Conservation (phyloP, 225 moss, liverwort and hornwort species). For the Rhytidiadelphus loreus region DNA sequence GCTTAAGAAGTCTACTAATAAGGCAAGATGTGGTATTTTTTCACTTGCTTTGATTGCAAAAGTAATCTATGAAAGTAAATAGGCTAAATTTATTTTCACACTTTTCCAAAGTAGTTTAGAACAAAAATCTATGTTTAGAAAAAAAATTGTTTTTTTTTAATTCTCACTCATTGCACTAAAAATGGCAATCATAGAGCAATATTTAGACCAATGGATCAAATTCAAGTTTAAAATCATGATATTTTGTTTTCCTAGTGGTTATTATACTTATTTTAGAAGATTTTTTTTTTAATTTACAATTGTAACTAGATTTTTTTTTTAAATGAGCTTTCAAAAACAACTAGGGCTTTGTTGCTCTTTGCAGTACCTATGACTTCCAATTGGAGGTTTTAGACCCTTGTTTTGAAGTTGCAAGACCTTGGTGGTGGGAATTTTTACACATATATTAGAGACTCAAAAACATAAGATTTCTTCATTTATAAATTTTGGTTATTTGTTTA, state of each 20-base stretch:
- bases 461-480: background rate
- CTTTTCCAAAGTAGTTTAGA: background rate
- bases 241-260: background rate
- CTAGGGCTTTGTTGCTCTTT: fast-evolving
- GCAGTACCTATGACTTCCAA: fast-evolving
- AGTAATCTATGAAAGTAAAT: background rate
- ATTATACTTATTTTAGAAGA: no score
- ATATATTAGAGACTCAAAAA: background rate
- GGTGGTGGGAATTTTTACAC: background rate
- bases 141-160: background rate
- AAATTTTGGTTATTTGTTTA: background rate
- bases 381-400: fast-evolving
- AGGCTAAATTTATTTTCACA: background rate
- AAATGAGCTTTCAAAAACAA: background rate
- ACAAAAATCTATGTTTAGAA: background rate
- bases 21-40: background rate
- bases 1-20: fast-evolving
- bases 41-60: background rate
- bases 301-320: fast-evolving
- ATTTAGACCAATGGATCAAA: background rate
- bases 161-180: background rate
- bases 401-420: fast-evolving
- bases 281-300: background rate
- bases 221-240: background rate
- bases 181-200: background rate